Percentiles rank a stretch among this genome's conserved stretches.
Evolutionary conservation across 2,329 filamentous ascomycete species (phyloP).

Genomic region (Biscogniauxia sp.): DNA sequence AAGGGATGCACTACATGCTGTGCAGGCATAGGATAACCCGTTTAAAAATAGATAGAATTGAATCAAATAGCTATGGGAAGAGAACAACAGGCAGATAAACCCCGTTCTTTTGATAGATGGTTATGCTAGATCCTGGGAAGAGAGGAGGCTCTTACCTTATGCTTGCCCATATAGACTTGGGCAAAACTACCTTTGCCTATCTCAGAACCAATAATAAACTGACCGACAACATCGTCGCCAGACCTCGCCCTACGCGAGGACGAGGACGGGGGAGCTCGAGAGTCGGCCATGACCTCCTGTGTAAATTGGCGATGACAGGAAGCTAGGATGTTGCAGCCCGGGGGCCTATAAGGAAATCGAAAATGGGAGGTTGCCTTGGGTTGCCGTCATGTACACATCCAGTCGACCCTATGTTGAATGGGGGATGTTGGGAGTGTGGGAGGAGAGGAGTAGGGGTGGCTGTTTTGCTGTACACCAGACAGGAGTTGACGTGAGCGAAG

Average conservation of each 20-base stretch:
- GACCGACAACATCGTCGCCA: slow-evolving; percentile 56
- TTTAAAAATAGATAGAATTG: background rate
- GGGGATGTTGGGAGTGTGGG: slow-evolving; percentile 16
- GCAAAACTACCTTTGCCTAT: slow-evolving; percentile 98
- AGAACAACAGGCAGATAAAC: slow-evolving; percentile 7
- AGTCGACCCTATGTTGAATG: slow-evolving; percentile 9
- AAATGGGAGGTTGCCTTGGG: slow-evolving; percentile 24
- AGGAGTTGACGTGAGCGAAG: slow-evolving; percentile 20
- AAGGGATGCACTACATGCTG: background rate
- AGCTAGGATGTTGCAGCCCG: slow-evolving; percentile 30
- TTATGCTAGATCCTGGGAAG: background rate
- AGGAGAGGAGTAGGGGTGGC: slow-evolving; percentile 9
- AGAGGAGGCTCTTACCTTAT: slow-evolving; percentile 61
- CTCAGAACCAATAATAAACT: slow-evolving; percentile 80
- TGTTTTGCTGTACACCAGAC: slow-evolving; percentile 21
- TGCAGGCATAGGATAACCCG: background rate
- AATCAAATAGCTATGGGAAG: background rate
- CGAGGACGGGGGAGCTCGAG: slow-evolving; percentile 22
- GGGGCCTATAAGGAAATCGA: slow-evolving; percentile 32
- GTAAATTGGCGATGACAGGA: slow-evolving; percentile 32
- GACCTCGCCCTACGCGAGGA: slow-evolving; percentile 37
- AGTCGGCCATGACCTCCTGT: slow-evolving; percentile 36
- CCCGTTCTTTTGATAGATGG: background rate
- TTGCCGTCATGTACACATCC: slow-evolving; percentile 33
- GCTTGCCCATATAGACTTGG: slow-evolving; percentile 83